Evolutionary conservation across 106 monocot species (phyloP), one percentile per base, ranked within the genome.

Genomic region (Agapanthus africanus): DNA sequence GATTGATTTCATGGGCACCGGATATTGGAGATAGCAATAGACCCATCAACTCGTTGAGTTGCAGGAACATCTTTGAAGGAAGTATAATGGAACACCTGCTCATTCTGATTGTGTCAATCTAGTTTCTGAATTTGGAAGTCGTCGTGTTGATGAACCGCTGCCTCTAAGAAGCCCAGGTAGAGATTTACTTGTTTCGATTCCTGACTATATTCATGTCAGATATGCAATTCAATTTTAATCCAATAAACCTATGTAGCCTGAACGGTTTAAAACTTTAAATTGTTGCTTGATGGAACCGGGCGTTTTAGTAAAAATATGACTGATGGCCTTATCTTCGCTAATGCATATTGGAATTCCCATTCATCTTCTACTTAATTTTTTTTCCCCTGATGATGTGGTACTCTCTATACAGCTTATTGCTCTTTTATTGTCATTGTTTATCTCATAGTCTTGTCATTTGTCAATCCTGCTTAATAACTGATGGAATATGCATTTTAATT

Each of bases 81-180:
- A 23, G 35, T 35, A 61, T 61, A 35, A 61, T 36, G 61, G 61
- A 36, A 28, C 35, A 33, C n/a, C 36, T 61, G 19, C 35, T 61
- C 35, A 19, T 61, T 35, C 61, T 61, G 76, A 84, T 61, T 41
- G 70, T 21, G 50, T 41, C 71, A 63, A 70, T 15, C 71, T 71
- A 63, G 63, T 63, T 54, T 11, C 83, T 63, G 91, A 84, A 63
- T 75, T 76, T 76, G 79, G 72, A 25, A 74, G 36, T 38, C 79
- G 67, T 62, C 74, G 35, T 47, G 56, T 75, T 31, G 84, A 84
- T 71, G 65, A 66, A 40, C 38, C 74, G 59, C 74, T 69, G 40
- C 60, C 69, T 69, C 39, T 67, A 50, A 76, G 80, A 73, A 91
- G 71, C 74, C 69, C 81, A 67, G 73, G 73, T 65, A 73, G 51